Evolutionary conservation across 768 basidiomycete species (phyloP).

Genomic region (Boletus reticulatus): DNA sequence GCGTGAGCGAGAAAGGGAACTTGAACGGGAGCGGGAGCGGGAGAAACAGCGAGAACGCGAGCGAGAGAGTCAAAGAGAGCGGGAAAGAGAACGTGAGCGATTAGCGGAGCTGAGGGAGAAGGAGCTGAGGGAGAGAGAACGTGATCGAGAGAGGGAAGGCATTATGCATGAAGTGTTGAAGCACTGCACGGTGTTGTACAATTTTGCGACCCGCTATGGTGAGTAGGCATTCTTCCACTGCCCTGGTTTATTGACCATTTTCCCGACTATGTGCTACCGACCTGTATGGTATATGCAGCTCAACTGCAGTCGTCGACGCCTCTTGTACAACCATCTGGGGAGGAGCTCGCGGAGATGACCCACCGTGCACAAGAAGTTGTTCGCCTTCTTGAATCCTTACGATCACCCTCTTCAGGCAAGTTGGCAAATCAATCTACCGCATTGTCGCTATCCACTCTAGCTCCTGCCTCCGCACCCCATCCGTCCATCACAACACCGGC

Average conservation of each 20-base stretch:
- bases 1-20: constrained; percentile 21
- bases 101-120: constrained; percentile 20
- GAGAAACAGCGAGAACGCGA: constrained; percentile 22
- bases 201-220: constrained; percentile 72
- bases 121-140: constrained; percentile 25
- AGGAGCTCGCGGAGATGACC: constrained; percentile 70
- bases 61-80: constrained; percentile 20
- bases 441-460: constrained; percentile 11
- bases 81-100: constrained; percentile 24
- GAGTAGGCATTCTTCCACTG: constrained; percentile 11
- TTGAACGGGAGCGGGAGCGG: constrained; percentile 17
- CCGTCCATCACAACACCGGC: constrained; percentile 18
- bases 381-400: constrained; percentile 52
- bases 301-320: constrained; percentile 43
- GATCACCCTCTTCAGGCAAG: constrained; percentile 23
- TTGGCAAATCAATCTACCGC: constrained; percentile 10
- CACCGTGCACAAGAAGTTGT: constrained; percentile 65
- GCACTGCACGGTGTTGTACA: constrained; percentile 59
- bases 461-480: constrained; percentile 9
- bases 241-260: neutral
- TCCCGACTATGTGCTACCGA: constrained; percentile 1
- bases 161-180: constrained; percentile 30
- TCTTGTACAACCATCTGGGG: constrained; percentile 48
- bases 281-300: constrained; percentile 15
- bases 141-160: constrained; percentile 18